Evolutionary conservation across 2,329 filamentous ascomycete species (phyloP).

Genomic region (Tolypocladium capitatum): DNA sequence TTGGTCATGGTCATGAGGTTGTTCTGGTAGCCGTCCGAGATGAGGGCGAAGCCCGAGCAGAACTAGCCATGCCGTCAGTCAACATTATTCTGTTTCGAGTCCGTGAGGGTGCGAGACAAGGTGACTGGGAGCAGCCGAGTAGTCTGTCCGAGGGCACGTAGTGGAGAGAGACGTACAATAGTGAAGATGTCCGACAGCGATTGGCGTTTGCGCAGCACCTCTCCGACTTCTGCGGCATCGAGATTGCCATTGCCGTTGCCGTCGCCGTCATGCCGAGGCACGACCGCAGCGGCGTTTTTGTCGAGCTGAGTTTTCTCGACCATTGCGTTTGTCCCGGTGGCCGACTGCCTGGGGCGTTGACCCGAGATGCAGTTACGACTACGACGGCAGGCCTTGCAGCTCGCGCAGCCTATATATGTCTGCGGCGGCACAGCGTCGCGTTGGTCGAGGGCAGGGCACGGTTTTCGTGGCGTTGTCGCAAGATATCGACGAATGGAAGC

Average conservation of each 20-base stretch:
- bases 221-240: background rate
- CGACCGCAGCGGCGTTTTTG: background rate
- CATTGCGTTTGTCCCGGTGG: background rate
- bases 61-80: constrained; percentile 2
- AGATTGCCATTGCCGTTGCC: background rate
- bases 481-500: background rate
- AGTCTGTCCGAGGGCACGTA: background rate
- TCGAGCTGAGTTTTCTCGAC: background rate
- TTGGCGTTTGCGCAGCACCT: constrained; percentile 4
- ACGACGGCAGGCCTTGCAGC: background rate
- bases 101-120: background rate
- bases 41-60: constrained; percentile 19
- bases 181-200: constrained; percentile 13
- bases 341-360: background rate
- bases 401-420: background rate
- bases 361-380: background rate
- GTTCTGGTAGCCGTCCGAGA: constrained; percentile 24
- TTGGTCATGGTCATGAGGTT: constrained; percentile 23
- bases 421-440: background rate
- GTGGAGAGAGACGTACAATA: constrained; percentile 7
- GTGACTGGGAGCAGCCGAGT: background rate
- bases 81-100: background rate
- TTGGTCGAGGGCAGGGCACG: background rate
- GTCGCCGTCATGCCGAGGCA: background rate
- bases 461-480: no score